These are phyloP conservation scores for Stagonosporopsis vannaccii DNA, from an alignment of 2,329 filamentous ascomycete genomes.

Conservation along the genomic window DNA sequence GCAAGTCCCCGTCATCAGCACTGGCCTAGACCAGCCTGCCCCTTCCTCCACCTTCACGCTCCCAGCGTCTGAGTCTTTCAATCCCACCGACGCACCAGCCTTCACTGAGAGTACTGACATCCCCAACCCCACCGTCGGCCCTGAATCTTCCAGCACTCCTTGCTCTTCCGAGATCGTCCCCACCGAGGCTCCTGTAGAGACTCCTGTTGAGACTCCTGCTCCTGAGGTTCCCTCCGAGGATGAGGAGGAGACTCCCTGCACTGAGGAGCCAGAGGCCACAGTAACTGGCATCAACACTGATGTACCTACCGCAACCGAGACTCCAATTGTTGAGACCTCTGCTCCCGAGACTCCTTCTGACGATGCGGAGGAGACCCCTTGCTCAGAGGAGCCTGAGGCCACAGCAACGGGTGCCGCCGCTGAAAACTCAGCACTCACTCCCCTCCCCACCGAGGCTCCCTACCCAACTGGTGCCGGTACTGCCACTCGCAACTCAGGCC, in stretches of 20 bases:
- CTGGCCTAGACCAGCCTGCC: constrained; percentile 20
- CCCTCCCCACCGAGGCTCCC: constrained; percentile 1
- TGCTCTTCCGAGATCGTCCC: constrained; percentile 15
- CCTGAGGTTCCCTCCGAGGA: constrained; percentile 6
- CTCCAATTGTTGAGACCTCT: neutral
- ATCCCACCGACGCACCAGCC: constrained; percentile 25
- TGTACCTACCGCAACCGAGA: constrained; percentile 4
- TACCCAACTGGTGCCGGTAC: constrained; percentile 3
- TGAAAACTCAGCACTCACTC: constrained; percentile 4
- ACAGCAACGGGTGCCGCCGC: constrained; percentile 7
- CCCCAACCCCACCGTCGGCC: constrained; percentile 19
- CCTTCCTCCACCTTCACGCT: constrained; percentile 24
- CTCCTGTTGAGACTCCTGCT: constrained; percentile 1
- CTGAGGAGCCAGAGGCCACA: constrained; percentile 1
- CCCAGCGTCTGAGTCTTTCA: constrained; percentile 26
- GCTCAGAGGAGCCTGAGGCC: constrained; percentile 4
- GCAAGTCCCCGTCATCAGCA: constrained; percentile 11
- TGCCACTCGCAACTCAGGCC: constrained; percentile 5
- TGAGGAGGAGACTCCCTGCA: constrained; percentile 2
- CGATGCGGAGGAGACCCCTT: neutral
- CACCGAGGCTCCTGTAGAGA: constrained; percentile 10
- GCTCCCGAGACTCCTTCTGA: constrained; percentile 8
- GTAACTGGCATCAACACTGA: constrained; percentile 7
- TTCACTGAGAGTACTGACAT: constrained; percentile 24
- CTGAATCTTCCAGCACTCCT: constrained; percentile 25